Base-by-base conservation (phyloP, 2,329 filamentous ascomycete genomes). In the Pestalotiopsis sp. region DNA sequence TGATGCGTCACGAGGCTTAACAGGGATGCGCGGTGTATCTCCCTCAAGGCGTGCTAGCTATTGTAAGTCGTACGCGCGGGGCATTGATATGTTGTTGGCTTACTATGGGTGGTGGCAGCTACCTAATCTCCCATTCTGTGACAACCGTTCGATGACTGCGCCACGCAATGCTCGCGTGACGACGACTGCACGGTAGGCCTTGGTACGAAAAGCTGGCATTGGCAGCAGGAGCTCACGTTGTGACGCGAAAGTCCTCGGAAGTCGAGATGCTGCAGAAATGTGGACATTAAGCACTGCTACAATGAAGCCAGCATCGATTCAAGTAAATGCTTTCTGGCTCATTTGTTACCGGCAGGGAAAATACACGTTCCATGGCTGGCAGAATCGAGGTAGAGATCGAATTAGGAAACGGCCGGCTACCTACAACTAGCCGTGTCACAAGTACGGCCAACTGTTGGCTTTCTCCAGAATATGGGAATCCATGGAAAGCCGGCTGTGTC, bases 21-120 rank as follows among this genome's bases (percentile, higher is more conserved):
- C 59, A 62, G 59, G 59, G 59, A 62, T 62, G 59, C 36, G n/a
- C 13, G 36, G 13, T 59, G 20, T 59, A 58, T 27, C 25, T 58
- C n/a, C 9, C 45, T 17, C 45, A 52, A 52, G 14, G 23, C 36
- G 23, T 11, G 11, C 27, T 25, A 20, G 4, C 39, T 41, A 41
- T 41, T 49, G 17, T 52, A 17, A 20, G 3, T 20, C 2, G 45
- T n/a, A 52, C 45, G 45, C 45, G 45, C 45, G 45, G 45, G 45
- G 45, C 17, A 52, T 52, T n/a, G 9, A 52, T 20, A 52, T n/a
- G 45, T 20, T 52, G 45, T 7, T n/a, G 45, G 20, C 17, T 52
- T n/a, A 52, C 17, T 52, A n/a, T 52, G 20, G 20, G 45, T n/a
- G 45, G 20, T 7, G 3, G 17, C 17, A 20, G 45, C 45, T 52